Percentiles rank a stretch among this genome's conserved stretches.
Evolutionary conservation across 2,329 filamentous ascomycete genomes (phyloP).

Genomic region (Calonectria multiphialidica): DNA sequence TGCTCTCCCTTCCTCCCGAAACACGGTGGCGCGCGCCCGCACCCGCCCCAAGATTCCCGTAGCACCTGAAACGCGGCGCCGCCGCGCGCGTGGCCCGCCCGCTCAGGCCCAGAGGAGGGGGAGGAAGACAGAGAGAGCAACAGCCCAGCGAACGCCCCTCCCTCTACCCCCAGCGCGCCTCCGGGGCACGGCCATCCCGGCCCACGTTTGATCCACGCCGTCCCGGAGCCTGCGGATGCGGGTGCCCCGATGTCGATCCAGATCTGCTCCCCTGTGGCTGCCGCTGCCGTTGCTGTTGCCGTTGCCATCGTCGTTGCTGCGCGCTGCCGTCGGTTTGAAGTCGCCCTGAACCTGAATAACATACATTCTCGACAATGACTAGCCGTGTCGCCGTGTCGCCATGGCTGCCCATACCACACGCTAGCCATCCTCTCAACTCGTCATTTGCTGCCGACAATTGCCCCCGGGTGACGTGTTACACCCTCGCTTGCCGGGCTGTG

Average conservation of each 20-base stretch:
- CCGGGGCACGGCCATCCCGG: not conserved
- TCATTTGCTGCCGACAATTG: not conserved
- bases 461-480: not conserved
- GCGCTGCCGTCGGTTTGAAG: too few species aligned
- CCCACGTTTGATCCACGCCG: not conserved
- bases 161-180: not conserved
- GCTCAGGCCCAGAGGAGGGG: too few species aligned
- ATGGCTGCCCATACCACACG: not conserved
- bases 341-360: not conserved
- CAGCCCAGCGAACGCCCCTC: too few species aligned
- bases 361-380: not conserved
- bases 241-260: not conserved
- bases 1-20: not conserved
- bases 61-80: slow-evolving; percentile 10
- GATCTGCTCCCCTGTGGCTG: not conserved
- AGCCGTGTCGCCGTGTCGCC: not conserved
- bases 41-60: not conserved
- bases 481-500: not conserved
- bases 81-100: not conserved
- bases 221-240: not conserved
- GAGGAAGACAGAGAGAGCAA: too few species aligned
- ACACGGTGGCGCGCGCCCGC: slow-evolving; percentile 3
- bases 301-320: too few species aligned
- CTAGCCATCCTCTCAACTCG: not conserved
- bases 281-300: not conserved